Evolutionary conservation across 1,284 basidiomycete genomes (phyloP).

Genomic region (Fomes fomentarius): DNA sequence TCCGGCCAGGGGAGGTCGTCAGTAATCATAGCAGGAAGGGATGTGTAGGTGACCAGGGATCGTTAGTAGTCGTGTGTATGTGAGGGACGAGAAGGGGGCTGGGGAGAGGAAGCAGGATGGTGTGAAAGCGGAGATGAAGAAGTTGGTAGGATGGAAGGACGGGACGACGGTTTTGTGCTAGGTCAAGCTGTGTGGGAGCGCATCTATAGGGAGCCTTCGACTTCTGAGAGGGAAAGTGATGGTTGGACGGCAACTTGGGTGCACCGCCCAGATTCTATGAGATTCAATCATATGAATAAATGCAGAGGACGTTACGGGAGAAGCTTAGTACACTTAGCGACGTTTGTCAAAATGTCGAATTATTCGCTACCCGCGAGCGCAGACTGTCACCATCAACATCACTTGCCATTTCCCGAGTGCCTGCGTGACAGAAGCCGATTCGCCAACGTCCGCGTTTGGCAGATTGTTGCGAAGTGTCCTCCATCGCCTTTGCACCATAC

Average conservation of each 20-base stretch:
- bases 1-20: slow-evolving; percentile 85
- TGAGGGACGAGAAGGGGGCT: slow-evolving; percentile 13
- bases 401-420: slow-evolving; percentile 20
- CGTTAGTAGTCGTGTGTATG: slow-evolving; percentile 4
- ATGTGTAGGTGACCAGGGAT: slow-evolving; percentile 6
- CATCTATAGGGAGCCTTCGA: slow-evolving; percentile 19
- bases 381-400: slow-evolving; percentile 18
- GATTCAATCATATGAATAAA: slow-evolving; percentile 29
- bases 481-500: slow-evolving; percentile 12
- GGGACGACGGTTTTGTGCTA: slow-evolving; percentile 23
- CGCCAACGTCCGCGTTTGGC: slow-evolving; percentile 22
- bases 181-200: slow-evolving; percentile 28
- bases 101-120: slow-evolving; percentile 17
- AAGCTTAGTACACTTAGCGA: slow-evolving; percentile 13
- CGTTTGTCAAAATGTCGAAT: slow-evolving; percentile 22
- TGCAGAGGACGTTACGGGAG: slow-evolving; percentile 17
- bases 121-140: slow-evolving; percentile 23
- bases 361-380: slow-evolving; percentile 19
- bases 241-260: slow-evolving; percentile 23
- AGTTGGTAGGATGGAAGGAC: slow-evolving; percentile 17
- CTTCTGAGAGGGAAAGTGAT: slow-evolving; percentile 27
- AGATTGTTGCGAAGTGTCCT: slow-evolving; percentile 27
- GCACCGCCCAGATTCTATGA: slow-evolving; percentile 26
- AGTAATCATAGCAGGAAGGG: slow-evolving; percentile 44
- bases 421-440: slow-evolving; percentile 23